phyloP scores from a whole-genome alignment of 2,329 filamentous ascomycete species.

The Aspergillus hiratsukae region DNA sequence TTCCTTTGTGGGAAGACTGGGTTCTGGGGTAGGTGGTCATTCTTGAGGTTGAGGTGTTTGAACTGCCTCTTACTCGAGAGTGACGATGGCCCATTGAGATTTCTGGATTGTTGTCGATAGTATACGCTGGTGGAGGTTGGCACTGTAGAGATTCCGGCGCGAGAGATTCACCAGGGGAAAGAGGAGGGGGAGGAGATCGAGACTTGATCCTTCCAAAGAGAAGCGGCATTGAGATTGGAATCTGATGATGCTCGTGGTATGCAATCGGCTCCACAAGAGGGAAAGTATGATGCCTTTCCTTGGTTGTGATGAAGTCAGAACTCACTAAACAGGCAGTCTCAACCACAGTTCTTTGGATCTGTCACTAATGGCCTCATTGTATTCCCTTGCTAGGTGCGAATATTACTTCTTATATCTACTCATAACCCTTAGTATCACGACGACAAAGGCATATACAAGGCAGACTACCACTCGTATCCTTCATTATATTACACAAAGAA shows the following conservation, averaged over 20 bases:
- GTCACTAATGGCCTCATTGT: background rate
- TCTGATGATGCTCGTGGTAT: background rate
- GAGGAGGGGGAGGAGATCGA: background rate
- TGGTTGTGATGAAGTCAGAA: background rate
- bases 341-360: background rate
- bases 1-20: background rate
- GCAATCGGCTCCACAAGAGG: background rate
- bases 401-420: background rate
- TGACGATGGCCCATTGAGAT: slow-evolving; percentile 5
- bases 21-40: background rate
- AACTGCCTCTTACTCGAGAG: background rate
- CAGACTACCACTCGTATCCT: background rate
- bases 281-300: background rate
- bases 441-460: background rate
- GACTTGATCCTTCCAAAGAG: background rate
- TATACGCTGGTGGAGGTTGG: background rate
- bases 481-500: background rate
- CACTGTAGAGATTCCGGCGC: background rate
- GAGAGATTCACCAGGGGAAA: background rate
- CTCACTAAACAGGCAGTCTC: background rate
- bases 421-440: background rate
- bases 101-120: background rate
- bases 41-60: background rate
- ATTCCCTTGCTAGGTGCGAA: background rate
- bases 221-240: background rate